phyloP scores from a whole-genome alignment of 1,139 yeast species.

The Magnusiomyces tetraspermus region DNA sequence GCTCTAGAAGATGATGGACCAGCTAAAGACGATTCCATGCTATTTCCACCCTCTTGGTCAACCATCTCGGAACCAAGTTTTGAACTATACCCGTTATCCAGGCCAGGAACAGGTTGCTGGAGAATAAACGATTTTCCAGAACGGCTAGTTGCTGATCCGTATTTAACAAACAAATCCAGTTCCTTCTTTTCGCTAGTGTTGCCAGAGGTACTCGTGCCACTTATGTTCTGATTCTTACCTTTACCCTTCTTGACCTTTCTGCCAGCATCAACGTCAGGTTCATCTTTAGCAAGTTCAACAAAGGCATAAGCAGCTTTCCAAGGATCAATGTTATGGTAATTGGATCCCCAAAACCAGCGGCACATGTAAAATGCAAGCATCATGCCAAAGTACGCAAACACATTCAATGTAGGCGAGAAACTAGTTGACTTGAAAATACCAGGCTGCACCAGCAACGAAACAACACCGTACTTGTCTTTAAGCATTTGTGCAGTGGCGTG shows the following conservation, averaged over 20 bases:
- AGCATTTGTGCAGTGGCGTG: constrained; percentile 52
- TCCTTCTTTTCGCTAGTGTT: constrained; percentile 18
- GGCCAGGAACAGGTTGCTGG: constrained; percentile 39
- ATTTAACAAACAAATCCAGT: constrained; percentile 47
- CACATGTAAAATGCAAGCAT: constrained; percentile 73
- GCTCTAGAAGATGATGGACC: not conserved
- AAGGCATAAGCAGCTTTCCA: constrained; percentile 87
- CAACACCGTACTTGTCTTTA: constrained; percentile 41
- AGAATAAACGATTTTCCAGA: constrained; percentile 58
- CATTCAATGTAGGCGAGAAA: constrained; percentile 63
- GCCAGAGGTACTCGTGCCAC: constrained; percentile 20
- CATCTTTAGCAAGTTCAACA: constrained; percentile 45
- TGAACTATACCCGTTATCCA: constrained; percentile 41
- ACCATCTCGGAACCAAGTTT: not conserved
- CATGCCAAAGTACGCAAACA: constrained; percentile 81
- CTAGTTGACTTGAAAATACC: constrained; percentile 87
- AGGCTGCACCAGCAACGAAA: constrained; percentile 78
- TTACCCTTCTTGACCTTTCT: not conserved
- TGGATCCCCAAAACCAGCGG: constrained; percentile 60
- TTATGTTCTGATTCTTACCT: not conserved
- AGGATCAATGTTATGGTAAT: constrained; percentile 82
- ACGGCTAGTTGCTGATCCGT: constrained; percentile 62
- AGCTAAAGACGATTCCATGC: not conserved
- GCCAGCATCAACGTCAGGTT: constrained; percentile 26
- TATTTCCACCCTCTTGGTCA: too few species aligned